Evolutionary conservation across 108 stramenopile genomes (phyloP).

Genomic region (Cyclotella distinguenda): DNA sequence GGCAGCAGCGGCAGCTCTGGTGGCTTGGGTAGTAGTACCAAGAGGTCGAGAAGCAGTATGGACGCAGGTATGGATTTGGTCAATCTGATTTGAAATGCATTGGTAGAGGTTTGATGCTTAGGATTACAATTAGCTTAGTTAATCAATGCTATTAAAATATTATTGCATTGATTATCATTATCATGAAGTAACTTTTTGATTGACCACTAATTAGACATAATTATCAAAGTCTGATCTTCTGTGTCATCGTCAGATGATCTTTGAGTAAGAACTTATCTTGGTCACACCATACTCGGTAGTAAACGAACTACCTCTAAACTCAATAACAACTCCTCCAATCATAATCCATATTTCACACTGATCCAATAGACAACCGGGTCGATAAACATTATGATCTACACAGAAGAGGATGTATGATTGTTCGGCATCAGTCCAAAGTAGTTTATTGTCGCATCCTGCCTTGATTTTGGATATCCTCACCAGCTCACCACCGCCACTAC

Average conservation of each 20-base stretch:
- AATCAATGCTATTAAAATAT: no score
- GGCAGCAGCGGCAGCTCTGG: no score
- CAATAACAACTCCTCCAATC: slow-evolving; percentile 43
- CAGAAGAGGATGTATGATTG: neutral
- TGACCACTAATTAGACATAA: no score
- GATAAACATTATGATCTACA: slow-evolving; percentile 25
- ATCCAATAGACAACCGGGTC: slow-evolving; percentile 51
- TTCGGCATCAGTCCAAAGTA: slow-evolving; percentile 74
- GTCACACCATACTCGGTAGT: slow-evolving; percentile 5
- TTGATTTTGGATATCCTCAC: slow-evolving; percentile 78
- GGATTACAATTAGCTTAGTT: no score
- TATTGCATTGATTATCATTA: no score
- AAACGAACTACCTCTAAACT: slow-evolving; percentile 32
- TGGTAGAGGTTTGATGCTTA: no score
- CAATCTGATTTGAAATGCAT: no score
- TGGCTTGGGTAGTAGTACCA: no score
- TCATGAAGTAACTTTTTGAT: no score
- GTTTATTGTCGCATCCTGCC: slow-evolving; percentile 91
- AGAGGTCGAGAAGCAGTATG: no score
- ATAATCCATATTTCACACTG: slow-evolving; percentile 44
- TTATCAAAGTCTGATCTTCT: no score
- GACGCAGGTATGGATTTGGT: no score
- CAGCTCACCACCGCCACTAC: slow-evolving; percentile 55
- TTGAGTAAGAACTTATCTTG: neutral
- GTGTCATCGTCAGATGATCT: neutral